A percentile compares a stretch with the other conserved stretches of the same genome.
phyloP scores from a whole-genome alignment of 345 rosid genomes.

The Camelina sativa region DNA sequence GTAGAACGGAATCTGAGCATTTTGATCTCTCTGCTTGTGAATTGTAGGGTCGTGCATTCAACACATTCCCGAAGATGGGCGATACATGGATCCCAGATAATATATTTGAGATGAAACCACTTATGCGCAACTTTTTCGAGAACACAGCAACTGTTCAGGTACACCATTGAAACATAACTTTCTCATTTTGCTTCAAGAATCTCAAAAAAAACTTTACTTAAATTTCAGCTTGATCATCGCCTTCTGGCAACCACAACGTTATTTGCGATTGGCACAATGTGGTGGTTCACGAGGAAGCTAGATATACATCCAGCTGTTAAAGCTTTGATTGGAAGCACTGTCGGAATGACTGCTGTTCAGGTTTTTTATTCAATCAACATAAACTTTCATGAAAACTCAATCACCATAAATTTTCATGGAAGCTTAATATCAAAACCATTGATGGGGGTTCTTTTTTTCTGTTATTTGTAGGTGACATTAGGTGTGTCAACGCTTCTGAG shows the following conservation, averaged over 20 bases:
- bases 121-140: conserved; percentile 88
- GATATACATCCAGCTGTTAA: conserved; percentile 86
- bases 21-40: conserved; percentile 16
- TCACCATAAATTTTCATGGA: conserved; percentile 5
- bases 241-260: conserved; percentile 80
- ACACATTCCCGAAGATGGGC: conserved; percentile 96
- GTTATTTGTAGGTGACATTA: conserved; percentile 62
- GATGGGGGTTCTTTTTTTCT: neutral
- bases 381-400: neutral
- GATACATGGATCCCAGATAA: conserved; percentile 86
- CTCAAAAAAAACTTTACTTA: conserved; percentile 5
- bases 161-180: conserved; percentile 23
- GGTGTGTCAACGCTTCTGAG: conserved; percentile 86
- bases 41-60: conserved; percentile 77
- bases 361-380: conserved; percentile 42
- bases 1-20: neutral
- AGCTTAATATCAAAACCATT: conserved; percentile 7
- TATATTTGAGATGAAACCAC: conserved; percentile 80
- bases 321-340: conserved; percentile 70
- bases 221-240: conserved; percentile 80
- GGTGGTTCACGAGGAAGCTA: conserved; percentile 84
- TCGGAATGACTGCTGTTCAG: conserved; percentile 88
- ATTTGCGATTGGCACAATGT: conserved; percentile 57
- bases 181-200: neutral
- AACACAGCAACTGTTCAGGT: conserved; percentile 93